Evolutionary conservation across 768 basidiomycete species (phyloP).

Genomic region (Exsudoporus frostii): DNA sequence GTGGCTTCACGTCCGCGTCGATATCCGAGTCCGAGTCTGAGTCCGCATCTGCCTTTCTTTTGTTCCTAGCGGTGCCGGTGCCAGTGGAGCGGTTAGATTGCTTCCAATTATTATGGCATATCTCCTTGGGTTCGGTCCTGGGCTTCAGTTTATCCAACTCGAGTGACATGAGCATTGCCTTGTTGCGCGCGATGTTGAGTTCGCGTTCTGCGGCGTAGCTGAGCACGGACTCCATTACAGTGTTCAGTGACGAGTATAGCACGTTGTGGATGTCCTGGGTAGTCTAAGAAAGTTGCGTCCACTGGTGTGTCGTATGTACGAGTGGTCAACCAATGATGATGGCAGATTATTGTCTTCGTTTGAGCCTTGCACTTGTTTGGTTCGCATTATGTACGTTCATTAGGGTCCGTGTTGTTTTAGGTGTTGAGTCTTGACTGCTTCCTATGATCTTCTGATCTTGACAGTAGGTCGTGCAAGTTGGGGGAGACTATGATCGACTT

Average conservation of each 20-base stretch:
- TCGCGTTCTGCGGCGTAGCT: slow-evolving; percentile 35
- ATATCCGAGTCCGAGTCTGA: slow-evolving; percentile 22
- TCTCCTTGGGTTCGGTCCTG: slow-evolving; percentile 46
- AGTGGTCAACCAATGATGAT: too few species aligned
- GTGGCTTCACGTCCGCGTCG: slow-evolving; percentile 31
- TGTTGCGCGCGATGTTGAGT: slow-evolving; percentile 42
- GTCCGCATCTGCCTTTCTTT: slow-evolving; percentile 38
- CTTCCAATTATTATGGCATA: slow-evolving; percentile 17
- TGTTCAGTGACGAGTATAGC: neutral
- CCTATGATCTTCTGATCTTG: neutral
- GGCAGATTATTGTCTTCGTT: too few species aligned
- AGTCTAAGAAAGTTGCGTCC: neutral
- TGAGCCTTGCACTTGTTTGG: neutral
- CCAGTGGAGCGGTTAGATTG: neutral
- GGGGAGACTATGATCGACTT: too few species aligned
- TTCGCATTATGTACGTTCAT: too few species aligned
- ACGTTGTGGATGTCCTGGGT: neutral
- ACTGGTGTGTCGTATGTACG: neutral
- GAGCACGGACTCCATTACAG: slow-evolving; percentile 3
- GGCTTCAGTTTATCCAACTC: slow-evolving; percentile 42
- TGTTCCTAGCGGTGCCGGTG: slow-evolving; percentile 26
- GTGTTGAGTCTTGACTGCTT: neutral
- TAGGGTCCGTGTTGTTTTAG: neutral
- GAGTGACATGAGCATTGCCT: slow-evolving; percentile 38
- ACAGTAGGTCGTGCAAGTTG: neutral